These are phyloP conservation scores for Gracilaria caudata DNA, from an alignment of 23 red algal species.

Conservation along the genomic window DNA sequence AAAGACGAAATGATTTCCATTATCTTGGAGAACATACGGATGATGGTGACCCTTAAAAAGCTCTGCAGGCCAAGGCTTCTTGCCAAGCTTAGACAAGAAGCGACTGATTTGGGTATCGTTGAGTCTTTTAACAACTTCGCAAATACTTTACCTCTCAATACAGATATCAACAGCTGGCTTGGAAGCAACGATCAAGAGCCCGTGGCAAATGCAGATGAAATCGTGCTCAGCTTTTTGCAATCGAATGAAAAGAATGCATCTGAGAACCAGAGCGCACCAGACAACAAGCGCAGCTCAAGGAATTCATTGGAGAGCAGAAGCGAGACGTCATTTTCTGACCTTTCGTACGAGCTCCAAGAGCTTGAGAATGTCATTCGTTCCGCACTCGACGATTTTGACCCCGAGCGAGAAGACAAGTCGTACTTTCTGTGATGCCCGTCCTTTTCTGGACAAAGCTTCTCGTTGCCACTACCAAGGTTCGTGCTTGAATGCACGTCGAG, in stretches of 20 bases:
- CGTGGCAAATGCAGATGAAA: not conserved
- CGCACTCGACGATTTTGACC: not conserved
- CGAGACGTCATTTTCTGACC: not conserved
- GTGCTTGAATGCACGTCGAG: no score
- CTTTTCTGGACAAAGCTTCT: not conserved
- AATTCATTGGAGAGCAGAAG: not conserved
- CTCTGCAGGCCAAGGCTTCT: not conserved
- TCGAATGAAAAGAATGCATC: not conserved
- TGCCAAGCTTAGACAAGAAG: not conserved
- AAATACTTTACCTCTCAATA: not conserved
- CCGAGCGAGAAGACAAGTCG: not conserved
- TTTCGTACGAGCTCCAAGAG: not conserved
- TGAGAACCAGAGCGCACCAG: not conserved
- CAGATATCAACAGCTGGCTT: not conserved
- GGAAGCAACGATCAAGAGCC: not conserved
- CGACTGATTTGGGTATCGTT: not conserved
- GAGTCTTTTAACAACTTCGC: not conserved
- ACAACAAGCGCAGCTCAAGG: not conserved
- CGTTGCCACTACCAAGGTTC: no score
- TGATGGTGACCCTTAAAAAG: not conserved
- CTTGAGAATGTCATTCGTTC: not conserved
- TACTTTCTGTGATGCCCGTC: not conserved
- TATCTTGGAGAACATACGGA: not conserved
- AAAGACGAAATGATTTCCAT: not conserved
- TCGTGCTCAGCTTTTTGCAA: not conserved